Base-by-base conservation (phyloP, 192 early-diverging fungal genomes). In the Coemansia sp. region DNA sequence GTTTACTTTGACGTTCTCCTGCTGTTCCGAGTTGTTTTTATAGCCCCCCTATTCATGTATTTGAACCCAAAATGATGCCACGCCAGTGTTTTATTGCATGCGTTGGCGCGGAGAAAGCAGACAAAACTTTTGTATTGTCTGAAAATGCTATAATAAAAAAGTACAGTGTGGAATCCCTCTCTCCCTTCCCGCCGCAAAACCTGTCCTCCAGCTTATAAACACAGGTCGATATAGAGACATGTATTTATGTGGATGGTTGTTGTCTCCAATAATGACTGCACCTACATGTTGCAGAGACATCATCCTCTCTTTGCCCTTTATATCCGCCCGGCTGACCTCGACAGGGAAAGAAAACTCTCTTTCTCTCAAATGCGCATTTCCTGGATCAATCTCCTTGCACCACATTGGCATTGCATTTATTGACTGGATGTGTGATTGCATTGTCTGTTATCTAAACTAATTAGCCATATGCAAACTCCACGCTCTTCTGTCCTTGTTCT, bases 341-440 rank as follows among this genome's bases (percentile, higher is more conserved):
- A 43, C 6, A 38, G 9, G 36, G 9, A 38, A 38, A 38, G 41
- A 43, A 43, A 43, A 43, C 41, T 43, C 41, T 43, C 41, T 43
- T 43, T 43, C 14, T 43, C 41, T 11, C 41, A 43, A 43, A 14
- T 43, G 41, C 2, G 14, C 14, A 14, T 43, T 43, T 43, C 41
- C 13, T 14, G 41, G 41, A 43, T 43, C 41, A 43, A 43, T 14
- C 3, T 11, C 6, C 41, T 9, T 43, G 13, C 13, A 43, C 13
- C 13, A 43, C 41, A 17, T 45, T 45, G 42, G 13, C 42, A 45
- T 13, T 52, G 49, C 23, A 52, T 52, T 52, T 52, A 52, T 52
- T 52, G 9, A 52, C 7, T 25, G 9, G 23, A 29, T 25, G 0
- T 25, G 10, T 29, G 29, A 29, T 29, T 29, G 29, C 29, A 2